Evolutionary conservation across 2,329 filamentous ascomycete species (phyloP), one percentile per base, ranked within the genome.

Genomic region (Fusarium albidum): DNA sequence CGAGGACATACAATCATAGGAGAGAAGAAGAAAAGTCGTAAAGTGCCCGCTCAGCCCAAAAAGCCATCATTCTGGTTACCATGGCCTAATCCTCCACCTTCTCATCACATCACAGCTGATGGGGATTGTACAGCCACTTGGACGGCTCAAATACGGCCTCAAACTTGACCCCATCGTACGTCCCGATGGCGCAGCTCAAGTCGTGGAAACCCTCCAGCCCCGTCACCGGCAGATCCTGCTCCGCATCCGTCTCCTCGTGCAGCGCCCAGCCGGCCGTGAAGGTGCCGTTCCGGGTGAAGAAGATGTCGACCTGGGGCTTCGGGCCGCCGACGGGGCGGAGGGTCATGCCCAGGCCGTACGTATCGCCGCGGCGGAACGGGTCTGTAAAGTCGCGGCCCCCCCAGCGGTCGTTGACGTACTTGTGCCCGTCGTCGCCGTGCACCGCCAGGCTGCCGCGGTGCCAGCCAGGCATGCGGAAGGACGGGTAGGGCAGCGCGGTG

Each of bases 391-490:
- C 78, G 57, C 83, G 83, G 14, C 91, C 91, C 17, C 91, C 90
- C 78, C 82, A 89, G 8, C 80, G 79, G 69, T 94, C 88, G 68
- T 92, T 91, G 65, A 92, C 80, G 69, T 89, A 95, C 70, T 83
- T 82, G 64, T 88, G 82, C 0, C 91, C 91, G 70, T 94, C 91
- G 70, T 94, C 91, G 39, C 88, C 86, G 69, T 94, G 91, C n/a
- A 94, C 84, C 2, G 80, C 91, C 12, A 93, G 67, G 58, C 85
- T 88, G 14, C 83, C 90, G 28, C 90, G 82, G 68, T 95, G 88
- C 91, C 90, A 94, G 3, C 91, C 91, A 0, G 91, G 91, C 54
- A 93, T 81, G 8, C 91, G 82, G 76, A 91, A 94, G 0, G 82
- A 79, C 7, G 91, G 91, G 68, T 92, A 94, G 8, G 91, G 91